Conservation (phyloP, 2,329 filamentous ascomycete species). For the Stachybotrys echinatus region DNA sequence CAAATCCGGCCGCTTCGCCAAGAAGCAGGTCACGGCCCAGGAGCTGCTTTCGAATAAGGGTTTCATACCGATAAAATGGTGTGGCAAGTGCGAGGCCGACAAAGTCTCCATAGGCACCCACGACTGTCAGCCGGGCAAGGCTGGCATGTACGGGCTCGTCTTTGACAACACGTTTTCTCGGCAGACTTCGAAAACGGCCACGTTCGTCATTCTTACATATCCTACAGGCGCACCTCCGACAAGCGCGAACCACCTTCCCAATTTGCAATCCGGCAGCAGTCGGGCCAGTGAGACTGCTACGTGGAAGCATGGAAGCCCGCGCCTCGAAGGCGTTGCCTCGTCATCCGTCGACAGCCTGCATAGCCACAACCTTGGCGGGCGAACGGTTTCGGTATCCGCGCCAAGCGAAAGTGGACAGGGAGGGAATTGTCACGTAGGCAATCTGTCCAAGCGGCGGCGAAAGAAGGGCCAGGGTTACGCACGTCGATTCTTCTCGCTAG, state of each 20-base stretch:
- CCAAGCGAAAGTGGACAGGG: conserved; percentile 40
- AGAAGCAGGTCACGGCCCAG: conserved; percentile 57
- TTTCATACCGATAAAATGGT: conserved; percentile 72
- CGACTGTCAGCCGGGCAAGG: conserved; percentile 68
- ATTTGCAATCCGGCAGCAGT: conserved; percentile 38
- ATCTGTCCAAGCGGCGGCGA: conserved; percentile 81
- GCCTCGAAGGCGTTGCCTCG: conserved; percentile 37
- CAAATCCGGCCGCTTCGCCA: conserved; percentile 42
- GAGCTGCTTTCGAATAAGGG: conserved; percentile 62
- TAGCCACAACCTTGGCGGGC: conserved; percentile 39
- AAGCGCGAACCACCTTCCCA: conserved; percentile 64
- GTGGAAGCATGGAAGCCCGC: conserved; percentile 41
- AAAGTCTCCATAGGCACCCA: conserved; percentile 89
- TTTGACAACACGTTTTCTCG: conserved; percentile 99
- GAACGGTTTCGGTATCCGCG: conserved; percentile 46
- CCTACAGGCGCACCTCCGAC: conserved; percentile 77
- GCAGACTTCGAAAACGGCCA: conserved; percentile 87
- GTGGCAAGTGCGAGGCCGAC: conserved; percentile 93
- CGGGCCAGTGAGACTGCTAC: conserved; percentile 45
- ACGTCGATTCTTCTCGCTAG: conserved; percentile 88
- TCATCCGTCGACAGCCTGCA: conserved; percentile 58
- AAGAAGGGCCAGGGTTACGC: conserved; percentile 95
- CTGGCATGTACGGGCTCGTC: conserved; percentile 91
- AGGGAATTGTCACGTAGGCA: conserved; percentile 70
- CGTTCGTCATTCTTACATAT: conserved; percentile 91